Percentiles rank a stretch among this genome's conserved stretches.
Evolutionary conservation across 2,329 filamentous ascomycete species (phyloP).

Genomic region (Hymenoscyphus linearis): DNA sequence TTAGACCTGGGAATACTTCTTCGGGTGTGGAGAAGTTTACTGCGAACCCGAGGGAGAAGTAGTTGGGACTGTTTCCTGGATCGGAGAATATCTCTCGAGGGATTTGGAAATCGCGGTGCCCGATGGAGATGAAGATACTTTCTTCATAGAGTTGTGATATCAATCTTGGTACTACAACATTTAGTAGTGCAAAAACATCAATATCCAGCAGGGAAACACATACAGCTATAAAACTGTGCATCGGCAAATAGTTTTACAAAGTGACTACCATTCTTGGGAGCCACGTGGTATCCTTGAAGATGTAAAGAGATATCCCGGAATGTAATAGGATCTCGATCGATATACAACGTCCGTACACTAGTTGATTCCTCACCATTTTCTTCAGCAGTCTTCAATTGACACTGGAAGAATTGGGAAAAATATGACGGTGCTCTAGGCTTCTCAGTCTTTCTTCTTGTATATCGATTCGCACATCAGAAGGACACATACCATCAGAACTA

Average conservation of each 20-base stretch:
- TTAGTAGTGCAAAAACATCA: conserved; percentile 6
- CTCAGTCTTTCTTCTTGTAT: conserved; percentile 36
- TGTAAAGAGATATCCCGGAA: conserved; percentile 88
- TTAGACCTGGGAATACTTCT: conserved; percentile 81
- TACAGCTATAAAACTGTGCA: conserved; percentile 87
- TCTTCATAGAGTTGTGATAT: conserved; percentile 89
- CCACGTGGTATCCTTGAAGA: conserved; percentile 85
- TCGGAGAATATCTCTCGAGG: conserved; percentile 79
- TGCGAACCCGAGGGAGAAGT: conserved; percentile 86
- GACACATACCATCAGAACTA: conserved; percentile 61
- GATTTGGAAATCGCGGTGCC: conserved; percentile 81
- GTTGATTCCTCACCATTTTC: conserved; percentile 37
- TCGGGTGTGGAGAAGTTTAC: conserved; percentile 77
- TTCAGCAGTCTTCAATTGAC: conserved; percentile 65
- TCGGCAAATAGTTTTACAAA: conserved; percentile 92
- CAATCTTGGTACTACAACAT: conserved; percentile 67
- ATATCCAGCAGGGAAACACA: conserved; percentile 28
- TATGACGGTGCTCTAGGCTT: conserved; percentile 78
- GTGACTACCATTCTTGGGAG: conserved; percentile 74
- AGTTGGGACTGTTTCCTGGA: conserved; percentile 90
- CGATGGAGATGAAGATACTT: conserved; percentile 88
- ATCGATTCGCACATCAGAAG: neutral
- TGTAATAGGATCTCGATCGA: conserved; percentile 85
- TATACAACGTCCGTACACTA: conserved; percentile 75
- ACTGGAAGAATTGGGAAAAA: conserved; percentile 89